phyloP scores from a whole-genome alignment of 2,329 filamentous ascomycete genomes.

The Stenocarpella maydis region DNA sequence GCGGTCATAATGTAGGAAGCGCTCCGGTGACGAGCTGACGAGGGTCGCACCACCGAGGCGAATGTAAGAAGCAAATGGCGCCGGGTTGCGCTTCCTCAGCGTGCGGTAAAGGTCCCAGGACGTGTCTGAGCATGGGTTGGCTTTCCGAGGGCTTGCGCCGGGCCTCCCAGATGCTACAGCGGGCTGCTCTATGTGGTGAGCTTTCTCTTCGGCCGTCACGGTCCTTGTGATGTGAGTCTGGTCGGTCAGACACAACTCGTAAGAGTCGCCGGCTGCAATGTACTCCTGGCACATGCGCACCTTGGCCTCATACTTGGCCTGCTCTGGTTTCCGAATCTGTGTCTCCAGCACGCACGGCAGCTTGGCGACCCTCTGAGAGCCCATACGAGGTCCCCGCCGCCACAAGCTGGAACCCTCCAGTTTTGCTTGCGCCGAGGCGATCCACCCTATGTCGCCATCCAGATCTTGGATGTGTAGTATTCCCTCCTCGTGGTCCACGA shows the following conservation, averaged over 20 bases:
- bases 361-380: conserved; percentile 42
- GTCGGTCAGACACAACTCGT: conserved; percentile 84
- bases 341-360: conserved; percentile 49
- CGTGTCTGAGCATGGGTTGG: conserved; percentile 38
- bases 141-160: conserved; percentile 31
- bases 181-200: conserved; percentile 43
- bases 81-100: conserved; percentile 76
- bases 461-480: conserved; percentile 74
- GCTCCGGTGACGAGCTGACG: conserved; percentile 85
- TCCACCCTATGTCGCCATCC: conserved; percentile 52
- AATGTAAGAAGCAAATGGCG: conserved; percentile 86
- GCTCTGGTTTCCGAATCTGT: conserved; percentile 36
- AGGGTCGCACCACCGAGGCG: conserved; percentile 75
- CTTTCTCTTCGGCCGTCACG: conserved; percentile 28
- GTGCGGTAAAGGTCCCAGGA: conserved; percentile 78
- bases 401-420: conserved; percentile 44
- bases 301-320: conserved; percentile 66
- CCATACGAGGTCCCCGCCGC: conserved; percentile 36
- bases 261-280: conserved; percentile 81
- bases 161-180: conserved; percentile 21
- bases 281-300: conserved; percentile 74
- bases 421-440: conserved; percentile 48
- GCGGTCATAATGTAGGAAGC: conserved; percentile 72
- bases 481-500: conserved; percentile 75
- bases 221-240: conserved; percentile 68